These are phyloP conservation scores for Eucalyptus sideroxylon DNA, from an alignment of 345 rosid genomes.

Conservation along the genomic window DNA sequence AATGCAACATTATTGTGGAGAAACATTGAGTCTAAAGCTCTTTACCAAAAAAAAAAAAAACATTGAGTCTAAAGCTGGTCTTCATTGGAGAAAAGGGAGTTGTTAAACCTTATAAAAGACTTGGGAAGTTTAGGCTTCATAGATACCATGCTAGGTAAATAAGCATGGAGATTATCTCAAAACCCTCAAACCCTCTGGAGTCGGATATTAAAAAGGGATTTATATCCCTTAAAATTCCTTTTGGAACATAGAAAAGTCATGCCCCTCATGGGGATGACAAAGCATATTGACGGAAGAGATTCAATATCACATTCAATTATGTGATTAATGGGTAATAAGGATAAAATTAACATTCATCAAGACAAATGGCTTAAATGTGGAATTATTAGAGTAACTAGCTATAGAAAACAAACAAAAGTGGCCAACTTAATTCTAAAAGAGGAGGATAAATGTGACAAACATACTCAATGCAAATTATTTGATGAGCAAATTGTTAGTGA, in stretches of 20 bases:
- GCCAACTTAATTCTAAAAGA: not conserved
- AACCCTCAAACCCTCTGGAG: not conserved
- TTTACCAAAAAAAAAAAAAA: no score
- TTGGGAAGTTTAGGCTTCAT: not conserved
- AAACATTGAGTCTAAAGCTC: no score
- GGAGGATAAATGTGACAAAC: no score
- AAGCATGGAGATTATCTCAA: not conserved
- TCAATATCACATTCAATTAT: not conserved
- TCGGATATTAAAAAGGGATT: not conserved
- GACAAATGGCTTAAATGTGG: accelerated
- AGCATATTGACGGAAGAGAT: no score
- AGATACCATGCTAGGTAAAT: no score
- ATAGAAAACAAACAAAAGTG: not conserved
- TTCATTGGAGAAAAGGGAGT: not conserved
- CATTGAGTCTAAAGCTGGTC: not conserved
- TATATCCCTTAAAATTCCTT: not conserved
- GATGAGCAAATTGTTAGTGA: no score
- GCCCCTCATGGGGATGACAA: not conserved
- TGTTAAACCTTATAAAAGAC: not conserved
- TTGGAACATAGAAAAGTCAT: not conserved
- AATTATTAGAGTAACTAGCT: not conserved
- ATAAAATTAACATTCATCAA: no score
- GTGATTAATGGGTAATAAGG: accelerated
- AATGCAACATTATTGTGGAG: no score
- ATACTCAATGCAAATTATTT: no score